Conservation (phyloP, 768 basidiomycete genomes). For the Floccularia luteovirens region DNA sequence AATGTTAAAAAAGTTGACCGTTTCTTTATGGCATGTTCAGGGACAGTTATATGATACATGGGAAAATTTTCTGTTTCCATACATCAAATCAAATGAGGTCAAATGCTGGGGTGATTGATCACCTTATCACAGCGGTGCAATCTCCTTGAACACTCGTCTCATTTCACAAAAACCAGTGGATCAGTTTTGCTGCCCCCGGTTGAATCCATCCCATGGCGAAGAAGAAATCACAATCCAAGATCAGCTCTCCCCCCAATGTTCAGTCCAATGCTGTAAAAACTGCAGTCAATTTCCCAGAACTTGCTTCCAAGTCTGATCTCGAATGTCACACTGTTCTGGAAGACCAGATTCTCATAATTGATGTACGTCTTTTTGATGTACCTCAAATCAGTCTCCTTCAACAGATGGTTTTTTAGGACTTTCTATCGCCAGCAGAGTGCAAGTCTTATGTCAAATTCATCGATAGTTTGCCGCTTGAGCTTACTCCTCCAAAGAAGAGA, state of each 20-base stretch:
- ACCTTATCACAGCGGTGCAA: too few species aligned
- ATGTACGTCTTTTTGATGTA: slow-evolving; percentile 28
- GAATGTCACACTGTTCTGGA: slow-evolving; percentile 42
- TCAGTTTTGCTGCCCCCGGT: too few species aligned
- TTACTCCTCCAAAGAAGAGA: slow-evolving; percentile 63
- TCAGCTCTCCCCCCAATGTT: slow-evolving; percentile 1
- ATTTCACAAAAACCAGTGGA: too few species aligned
- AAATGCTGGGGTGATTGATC: too few species aligned
- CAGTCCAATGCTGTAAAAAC: background rate
- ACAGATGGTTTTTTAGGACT: slow-evolving; percentile 26
- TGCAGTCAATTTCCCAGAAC: slow-evolving; percentile 30
- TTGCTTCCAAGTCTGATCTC: slow-evolving; percentile 35
- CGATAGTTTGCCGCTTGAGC: slow-evolving; percentile 49
- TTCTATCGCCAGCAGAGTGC: slow-evolving; percentile 57
- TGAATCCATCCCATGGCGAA: too few species aligned
- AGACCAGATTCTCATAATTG: slow-evolving; percentile 57
- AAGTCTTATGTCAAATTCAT: slow-evolving; percentile 52
- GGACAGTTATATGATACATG: too few species aligned
- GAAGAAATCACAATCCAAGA: too few species aligned
- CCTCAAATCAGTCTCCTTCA: background rate
- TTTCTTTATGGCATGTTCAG: too few species aligned
- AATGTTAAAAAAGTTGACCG: too few species aligned
- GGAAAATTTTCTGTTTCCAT: too few species aligned
- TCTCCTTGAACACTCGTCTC: too few species aligned
- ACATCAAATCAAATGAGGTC: too few species aligned